Evolutionary conservation across 768 basidiomycete species (phyloP).

Genomic region (Mycena vulgaris): DNA sequence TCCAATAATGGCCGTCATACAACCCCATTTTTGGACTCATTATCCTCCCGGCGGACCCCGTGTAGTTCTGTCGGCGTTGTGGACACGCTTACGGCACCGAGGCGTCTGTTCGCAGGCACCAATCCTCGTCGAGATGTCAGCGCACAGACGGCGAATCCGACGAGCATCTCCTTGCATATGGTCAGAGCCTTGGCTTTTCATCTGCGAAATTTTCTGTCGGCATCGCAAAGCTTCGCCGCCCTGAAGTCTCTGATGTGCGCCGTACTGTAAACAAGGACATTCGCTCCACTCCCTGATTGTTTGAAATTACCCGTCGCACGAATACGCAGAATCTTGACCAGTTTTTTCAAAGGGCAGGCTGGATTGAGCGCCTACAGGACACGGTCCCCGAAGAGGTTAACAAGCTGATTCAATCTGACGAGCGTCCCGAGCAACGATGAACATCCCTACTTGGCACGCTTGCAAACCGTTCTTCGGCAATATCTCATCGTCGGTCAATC

Average conservation of each 20-base stretch:
- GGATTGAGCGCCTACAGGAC: neutral
- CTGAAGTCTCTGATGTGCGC: neutral
- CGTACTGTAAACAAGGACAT: neutral
- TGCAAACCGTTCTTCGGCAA: neutral
- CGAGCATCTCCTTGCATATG: neutral
- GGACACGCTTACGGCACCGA: neutral
- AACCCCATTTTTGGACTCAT: neutral
- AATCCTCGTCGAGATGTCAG: neutral
- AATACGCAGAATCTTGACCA: neutral
- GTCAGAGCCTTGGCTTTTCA: neutral
- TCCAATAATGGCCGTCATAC: neutral
- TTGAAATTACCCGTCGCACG: neutral
- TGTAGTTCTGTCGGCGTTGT: neutral
- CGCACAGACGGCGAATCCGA: neutral
- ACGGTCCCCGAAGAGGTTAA: neutral
- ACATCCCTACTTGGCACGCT: neutral
- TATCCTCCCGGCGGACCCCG: neutral
- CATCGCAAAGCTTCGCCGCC: neutral
- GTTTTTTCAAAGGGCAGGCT: neutral
- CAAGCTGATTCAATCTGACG: neutral
- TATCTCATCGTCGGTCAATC: neutral
- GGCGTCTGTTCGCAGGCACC: neutral
- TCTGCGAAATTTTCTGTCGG: neutral
- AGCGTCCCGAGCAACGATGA: neutral
- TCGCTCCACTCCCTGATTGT: neutral